A percentile compares a stretch with the other conserved stretches of the same genome.
Conservation (phyloP, 768 basidiomycete species). For the Leccinum ochraceum region DNA sequence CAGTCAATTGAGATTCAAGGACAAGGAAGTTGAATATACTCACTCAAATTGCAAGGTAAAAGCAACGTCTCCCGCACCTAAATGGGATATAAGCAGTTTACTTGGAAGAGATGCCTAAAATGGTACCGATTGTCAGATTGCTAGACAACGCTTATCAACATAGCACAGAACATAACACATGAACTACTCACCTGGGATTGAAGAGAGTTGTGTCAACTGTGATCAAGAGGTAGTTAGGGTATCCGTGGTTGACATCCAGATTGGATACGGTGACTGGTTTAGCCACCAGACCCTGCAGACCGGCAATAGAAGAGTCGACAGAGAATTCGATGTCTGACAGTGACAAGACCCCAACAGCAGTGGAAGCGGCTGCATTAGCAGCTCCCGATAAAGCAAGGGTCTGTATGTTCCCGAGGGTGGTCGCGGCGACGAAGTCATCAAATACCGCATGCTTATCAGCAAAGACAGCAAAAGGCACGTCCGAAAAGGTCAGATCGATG, state of each 20-base stretch:
- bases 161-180: background rate
- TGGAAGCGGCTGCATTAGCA: constrained; percentile 57
- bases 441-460: constrained; percentile 51
- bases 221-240: constrained; percentile 65
- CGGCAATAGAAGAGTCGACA: constrained; percentile 57
- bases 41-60: constrained; percentile 60
- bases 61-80: constrained; percentile 61
- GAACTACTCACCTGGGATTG: constrained; percentile 56
- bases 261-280: constrained; percentile 56
- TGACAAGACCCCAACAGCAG: constrained; percentile 64
- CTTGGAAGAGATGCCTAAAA: background rate
- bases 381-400: constrained; percentile 54
- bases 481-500: constrained; percentile 57
- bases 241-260: constrained; percentile 70
- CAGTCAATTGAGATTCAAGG: constrained; percentile 1
- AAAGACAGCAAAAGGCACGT: constrained; percentile 61
- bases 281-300: constrained; percentile 63
- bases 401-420: constrained; percentile 48
- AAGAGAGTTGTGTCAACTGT: constrained; percentile 59
- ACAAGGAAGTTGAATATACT: constrained; percentile 18
- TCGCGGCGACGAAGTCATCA: constrained; percentile 60
- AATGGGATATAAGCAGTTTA: constrained; percentile 42
- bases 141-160: constrained; percentile 16
- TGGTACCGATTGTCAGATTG: constrained; percentile 40
- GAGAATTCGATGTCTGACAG: constrained; percentile 59